Evolutionary conservation across 768 basidiomycete species (phyloP), one percentile per base, ranked within the genome.

Genomic region (Coprinopsis sp.): DNA sequence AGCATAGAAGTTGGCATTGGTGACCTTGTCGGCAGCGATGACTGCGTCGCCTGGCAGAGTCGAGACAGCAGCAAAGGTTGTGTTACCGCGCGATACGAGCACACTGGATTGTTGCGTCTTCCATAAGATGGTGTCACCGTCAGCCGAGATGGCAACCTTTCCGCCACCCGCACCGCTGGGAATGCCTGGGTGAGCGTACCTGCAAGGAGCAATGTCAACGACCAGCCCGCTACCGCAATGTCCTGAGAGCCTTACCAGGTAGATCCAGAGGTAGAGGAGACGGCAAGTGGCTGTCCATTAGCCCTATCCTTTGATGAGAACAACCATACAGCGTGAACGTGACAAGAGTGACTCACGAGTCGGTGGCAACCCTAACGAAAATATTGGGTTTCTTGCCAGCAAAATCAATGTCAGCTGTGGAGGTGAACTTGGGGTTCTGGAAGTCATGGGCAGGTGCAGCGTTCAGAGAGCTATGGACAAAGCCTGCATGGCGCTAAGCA

Each of bases 1-100:
- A 16, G 71, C 81, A 54, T 83, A 84, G 66, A 84, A 82, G 37
- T 79, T 56, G 0, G 69, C 59, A 57, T 77, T 72, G 59, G 73
- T 72, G 51, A 67, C 67, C 62, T 82, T 83, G 63, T 85, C 82
- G 2, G 82, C 77, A 7, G 81, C 80, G 51, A 85, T 82, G 29
- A 23, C 31, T 11, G 65, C 70, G 1, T 57, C 61, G 2, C 74
- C 67, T 0, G 82, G 81, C 3, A 84, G 70, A 12, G 72, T 63
- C 1, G 74, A 54, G 23, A 83, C 81, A 3, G 68, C 54, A 3
- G 65, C 60, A 59, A 84, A 83, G 1, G 75, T 41, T 33, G 64
- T 66, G 4, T 70, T 71, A 51, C 70, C 72, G 39, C 74, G 72
- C 8, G 80, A 82, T 3, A 81, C 74, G 48, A 71, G 59, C 19